Conservation (phyloP, 352 stramenopile species). For the Phytophthora sp. region DNA sequence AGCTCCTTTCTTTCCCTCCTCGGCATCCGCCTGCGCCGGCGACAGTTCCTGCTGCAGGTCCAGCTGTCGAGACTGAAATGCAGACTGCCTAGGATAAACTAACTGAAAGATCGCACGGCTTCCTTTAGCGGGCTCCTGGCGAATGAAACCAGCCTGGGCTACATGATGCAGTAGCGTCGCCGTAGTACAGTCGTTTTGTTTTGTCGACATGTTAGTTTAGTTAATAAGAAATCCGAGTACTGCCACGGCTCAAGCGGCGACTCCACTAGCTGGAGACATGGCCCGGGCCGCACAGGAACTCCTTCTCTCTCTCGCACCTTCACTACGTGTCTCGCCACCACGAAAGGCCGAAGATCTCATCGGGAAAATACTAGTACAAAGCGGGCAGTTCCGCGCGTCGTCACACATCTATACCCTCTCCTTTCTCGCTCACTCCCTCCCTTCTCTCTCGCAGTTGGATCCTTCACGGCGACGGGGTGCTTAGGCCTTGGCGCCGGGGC, state of each 20-base stretch:
- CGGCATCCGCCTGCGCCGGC: too few relatives aligned
- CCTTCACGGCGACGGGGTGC: constrained; percentile 21
- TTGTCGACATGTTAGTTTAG: constrained; percentile 49
- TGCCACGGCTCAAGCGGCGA: constrained; percentile 7
- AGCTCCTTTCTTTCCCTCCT: too few relatives aligned
- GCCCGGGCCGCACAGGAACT: constrained; percentile 17
- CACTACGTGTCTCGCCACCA: constrained; percentile 52
- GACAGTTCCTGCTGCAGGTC: background rate
- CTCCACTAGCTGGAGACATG: constrained; percentile 15
- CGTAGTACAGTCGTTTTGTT: constrained; percentile 8
- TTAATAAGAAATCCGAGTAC: constrained; percentile 52
- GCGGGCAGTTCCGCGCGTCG: constrained; percentile 47
- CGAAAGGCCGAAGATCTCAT: constrained; percentile 54
- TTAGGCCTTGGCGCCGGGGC: constrained; percentile 63
- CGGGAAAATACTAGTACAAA: constrained; percentile 72
- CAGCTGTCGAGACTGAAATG: too few relatives aligned
- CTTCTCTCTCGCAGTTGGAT: constrained; percentile 46
- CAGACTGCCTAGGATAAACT: too few relatives aligned
- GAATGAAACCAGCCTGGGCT: background rate
- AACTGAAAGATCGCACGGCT: background rate
- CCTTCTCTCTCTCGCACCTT: constrained; percentile 51
- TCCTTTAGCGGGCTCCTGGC: background rate
- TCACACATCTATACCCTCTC: constrained; percentile 60
- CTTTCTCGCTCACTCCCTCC: constrained; percentile 47
- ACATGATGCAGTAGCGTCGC: background rate